Percentiles rank a stretch among this genome's conserved stretches.
Evolutionary conservation across 164 flowering plant species (phyloP).

Genomic region (Malania oleifera): DNA sequence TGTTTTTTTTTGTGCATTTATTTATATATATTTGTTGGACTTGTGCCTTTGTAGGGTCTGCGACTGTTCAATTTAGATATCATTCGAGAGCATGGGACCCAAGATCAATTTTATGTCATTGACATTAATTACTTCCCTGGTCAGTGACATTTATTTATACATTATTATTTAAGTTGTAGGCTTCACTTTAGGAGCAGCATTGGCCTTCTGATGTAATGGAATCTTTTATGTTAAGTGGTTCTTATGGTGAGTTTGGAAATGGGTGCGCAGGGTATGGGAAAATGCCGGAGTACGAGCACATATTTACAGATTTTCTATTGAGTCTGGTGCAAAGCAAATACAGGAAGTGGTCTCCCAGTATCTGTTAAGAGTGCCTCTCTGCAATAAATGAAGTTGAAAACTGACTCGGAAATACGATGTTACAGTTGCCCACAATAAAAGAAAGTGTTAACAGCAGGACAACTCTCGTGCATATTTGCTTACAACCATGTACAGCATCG

Average conservation of each 20-base stretch:
- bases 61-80: conserved; percentile 86
- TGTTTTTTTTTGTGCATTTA: conserved; percentile 2
- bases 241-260: background rate
- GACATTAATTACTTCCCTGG: conserved; percentile 98
- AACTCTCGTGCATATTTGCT: background rate
- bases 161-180: too few relatives aligned
- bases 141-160: too few relatives aligned
- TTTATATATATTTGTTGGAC: too few relatives aligned
- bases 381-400: background rate
- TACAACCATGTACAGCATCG: conserved; percentile 3
- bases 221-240: background rate
- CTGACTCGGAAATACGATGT: background rate
- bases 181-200: too few relatives aligned
- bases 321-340: conserved; percentile 49
- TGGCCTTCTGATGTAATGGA: too few relatives aligned
- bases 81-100: conserved; percentile 73
- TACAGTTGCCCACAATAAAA: too few relatives aligned
- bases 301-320: conserved; percentile 76
- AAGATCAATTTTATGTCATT: conserved; percentile 71
- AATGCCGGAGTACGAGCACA: conserved; percentile 85
- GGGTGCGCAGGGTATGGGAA: conserved; percentile 54
- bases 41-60: conserved; percentile 66
- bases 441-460: background rate
- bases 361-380: conserved; percentile 11
- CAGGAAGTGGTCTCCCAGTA: conserved; percentile 28